A percentile compares a stretch with the other conserved stretches of the same genome.
Conservation (phyloP, 2,329 filamentous ascomycete genomes). For the Aspergillus transmontanensis region DNA sequence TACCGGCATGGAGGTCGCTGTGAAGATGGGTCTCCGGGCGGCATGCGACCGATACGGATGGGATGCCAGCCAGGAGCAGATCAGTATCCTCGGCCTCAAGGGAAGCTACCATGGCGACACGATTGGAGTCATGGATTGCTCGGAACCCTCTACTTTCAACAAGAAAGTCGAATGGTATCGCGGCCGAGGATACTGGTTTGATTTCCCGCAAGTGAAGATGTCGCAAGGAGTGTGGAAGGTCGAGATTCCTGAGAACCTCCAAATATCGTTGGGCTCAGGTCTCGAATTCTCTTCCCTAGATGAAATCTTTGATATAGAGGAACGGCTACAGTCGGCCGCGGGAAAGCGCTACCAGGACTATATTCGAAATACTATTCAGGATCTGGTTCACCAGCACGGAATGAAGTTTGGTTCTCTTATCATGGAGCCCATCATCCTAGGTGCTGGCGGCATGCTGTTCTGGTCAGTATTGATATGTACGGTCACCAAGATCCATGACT, state of each 20-base stretch:
- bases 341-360: constrained; percentile 60
- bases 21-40: constrained; percentile 82
- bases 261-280: constrained; percentile 48
- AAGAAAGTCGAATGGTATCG: constrained; percentile 85
- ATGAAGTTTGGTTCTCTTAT: constrained; percentile 75
- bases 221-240: constrained; percentile 67
- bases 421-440: constrained; percentile 77
- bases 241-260: constrained; percentile 55
- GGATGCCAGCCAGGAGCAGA: constrained; percentile 57
- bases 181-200: constrained; percentile 78
- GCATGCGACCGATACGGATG: constrained; percentile 68
- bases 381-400: constrained; percentile 57
- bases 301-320: constrained; percentile 63
- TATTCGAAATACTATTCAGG: constrained; percentile 58
- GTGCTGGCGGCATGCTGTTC: constrained; percentile 82
- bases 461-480: constrained; percentile 57
- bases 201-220: constrained; percentile 73
- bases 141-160: constrained; percentile 76
- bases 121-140: constrained; percentile 84
- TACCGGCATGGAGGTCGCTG: constrained; percentile 78
- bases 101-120: constrained; percentile 87
- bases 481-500: background rate
- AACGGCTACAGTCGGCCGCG: constrained; percentile 49
- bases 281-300: constrained; percentile 52
- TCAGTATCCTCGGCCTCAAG: constrained; percentile 73